A percentile compares a stretch with the other conserved stretches of the same genome.
Conservation (phyloP, 1,284 basidiomycete species). For the Golubevia sp. region DNA sequence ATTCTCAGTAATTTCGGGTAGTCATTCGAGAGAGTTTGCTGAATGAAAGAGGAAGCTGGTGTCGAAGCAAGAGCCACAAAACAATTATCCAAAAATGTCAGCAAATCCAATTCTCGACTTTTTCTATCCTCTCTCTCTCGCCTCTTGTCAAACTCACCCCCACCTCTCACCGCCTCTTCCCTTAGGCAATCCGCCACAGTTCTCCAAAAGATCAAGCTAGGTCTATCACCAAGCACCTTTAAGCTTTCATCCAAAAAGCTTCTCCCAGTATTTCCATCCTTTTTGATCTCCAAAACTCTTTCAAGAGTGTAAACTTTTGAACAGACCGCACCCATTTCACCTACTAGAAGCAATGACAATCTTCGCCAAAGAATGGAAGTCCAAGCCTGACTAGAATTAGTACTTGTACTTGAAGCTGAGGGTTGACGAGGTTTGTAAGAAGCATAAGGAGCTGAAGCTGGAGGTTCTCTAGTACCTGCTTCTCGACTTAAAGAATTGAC, state of each 20-base stretch:
- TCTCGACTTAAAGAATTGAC: constrained; percentile 82
- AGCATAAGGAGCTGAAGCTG: neutral
- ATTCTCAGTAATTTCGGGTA: constrained; percentile 84
- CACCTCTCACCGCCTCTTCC: neutral
- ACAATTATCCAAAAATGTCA: neutral
- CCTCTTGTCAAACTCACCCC: constrained; percentile 69
- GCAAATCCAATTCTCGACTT: constrained; percentile 64
- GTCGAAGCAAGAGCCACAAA: neutral
- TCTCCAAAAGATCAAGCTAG: constrained; percentile 87
- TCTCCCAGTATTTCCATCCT: constrained; percentile 67
- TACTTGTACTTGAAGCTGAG: too few species aligned
- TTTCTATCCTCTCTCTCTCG: constrained; percentile 76
- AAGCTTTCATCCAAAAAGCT: constrained; percentile 76
- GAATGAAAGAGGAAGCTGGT: constrained; percentile 78
- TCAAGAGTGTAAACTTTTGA: constrained; percentile 86
- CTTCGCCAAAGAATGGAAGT: too few species aligned
- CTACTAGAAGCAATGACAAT: too few species aligned
- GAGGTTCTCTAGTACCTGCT: constrained; percentile 63
- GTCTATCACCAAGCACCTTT: constrained; percentile 82
- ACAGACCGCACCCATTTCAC: constrained; percentile 1
- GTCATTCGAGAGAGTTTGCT: constrained; percentile 80
- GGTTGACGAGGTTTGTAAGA: constrained; percentile 4
- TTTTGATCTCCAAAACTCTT: constrained; percentile 86
- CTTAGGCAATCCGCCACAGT: constrained; percentile 67
- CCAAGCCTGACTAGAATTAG: too few species aligned